Evolutionary conservation across 1,139 yeast genomes (phyloP), one percentile per base, ranked within the genome.

Genomic region (Suhomyces yuchorum): DNA sequence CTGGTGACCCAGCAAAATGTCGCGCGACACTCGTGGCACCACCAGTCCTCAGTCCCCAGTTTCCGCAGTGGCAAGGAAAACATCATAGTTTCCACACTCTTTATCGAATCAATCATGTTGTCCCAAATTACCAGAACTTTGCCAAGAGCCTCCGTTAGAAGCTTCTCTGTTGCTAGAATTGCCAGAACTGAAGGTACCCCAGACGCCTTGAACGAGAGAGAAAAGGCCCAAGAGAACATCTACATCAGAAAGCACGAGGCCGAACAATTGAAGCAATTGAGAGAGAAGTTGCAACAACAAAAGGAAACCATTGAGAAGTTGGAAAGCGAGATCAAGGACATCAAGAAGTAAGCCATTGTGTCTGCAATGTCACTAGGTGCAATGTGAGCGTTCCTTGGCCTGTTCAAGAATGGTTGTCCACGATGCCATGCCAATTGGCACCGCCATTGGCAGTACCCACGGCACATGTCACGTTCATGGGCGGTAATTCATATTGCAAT

Each of bases 211-310:
- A 57, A 65, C 53, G 78, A 75, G 51, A 73, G 70, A 60, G 80
- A 75, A 66, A 71, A 61, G 53, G 80, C 79, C 47, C 70, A 72
- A 58, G 80, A 75, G 62, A 65, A 62, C 51, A 69, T 67, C 44
- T 75, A 74, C 66, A 63, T 75, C 54, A 75, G 65, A 60, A 70
- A 74, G 62, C 79, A 74, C 56, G 80, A 75, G 66, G 71, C 73
- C 47, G 80, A 75, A 61, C 79, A 75, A 68, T 75, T 75, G 66
- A 71, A 68, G 61, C 68, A 67, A 45, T 75, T 75, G 63, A 75
- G 61, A 57, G 78, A 73, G 56, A 68, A 73, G 62, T 71, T 75
- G 61, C 71, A 70, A 50, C 60, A 74, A 57, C 80, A 74, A 62
- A 73, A 75, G 73, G 66, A 70, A 53, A 66, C 75, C 52, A 73